Percentiles rank a stretch among this genome's conserved stretches.
Evolutionary conservation across 1,284 basidiomycete species (phyloP).

Genomic region (Malassezia caprae): DNA sequence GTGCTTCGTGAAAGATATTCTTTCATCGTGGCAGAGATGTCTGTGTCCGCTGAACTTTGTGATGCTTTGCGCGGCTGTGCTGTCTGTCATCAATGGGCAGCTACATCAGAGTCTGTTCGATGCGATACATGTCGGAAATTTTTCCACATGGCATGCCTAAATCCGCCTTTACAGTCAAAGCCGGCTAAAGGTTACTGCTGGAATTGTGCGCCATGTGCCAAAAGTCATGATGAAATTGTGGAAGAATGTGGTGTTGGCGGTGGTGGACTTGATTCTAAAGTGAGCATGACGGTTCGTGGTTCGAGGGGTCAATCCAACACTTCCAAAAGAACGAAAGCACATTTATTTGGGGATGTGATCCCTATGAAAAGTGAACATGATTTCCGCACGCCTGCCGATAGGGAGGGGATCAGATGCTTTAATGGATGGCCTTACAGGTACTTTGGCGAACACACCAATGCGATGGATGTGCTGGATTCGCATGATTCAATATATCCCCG

Average conservation of each 20-base stretch:
- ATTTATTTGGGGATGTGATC: slow-evolving; percentile 18
- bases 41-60: slow-evolving; percentile 78
- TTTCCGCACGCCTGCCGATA: slow-evolving; percentile 25
- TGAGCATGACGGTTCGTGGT: background rate
- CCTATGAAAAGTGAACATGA: slow-evolving; percentile 17
- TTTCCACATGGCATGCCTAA: slow-evolving; percentile 90
- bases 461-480: slow-evolving; percentile 58
- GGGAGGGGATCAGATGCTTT: slow-evolving; percentile 59
- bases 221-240: slow-evolving; percentile 56
- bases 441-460: slow-evolving; percentile 82
- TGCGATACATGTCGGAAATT: slow-evolving; percentile 87
- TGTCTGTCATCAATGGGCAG: slow-evolving; percentile 76
- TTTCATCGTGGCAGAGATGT: slow-evolving; percentile 86
- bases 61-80: slow-evolving; percentile 75
- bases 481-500: slow-evolving; percentile 91
- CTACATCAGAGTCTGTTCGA: slow-evolving; percentile 75
- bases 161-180: slow-evolving; percentile 84
- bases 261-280: slow-evolving; percentile 15
- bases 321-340: slow-evolving; percentile 17
- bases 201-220: slow-evolving; percentile 88
- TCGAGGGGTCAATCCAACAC: slow-evolving; percentile 3
- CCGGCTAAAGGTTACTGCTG: slow-evolving; percentile 94
- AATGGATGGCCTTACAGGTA: slow-evolving; percentile 94
- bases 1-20: slow-evolving; percentile 70
- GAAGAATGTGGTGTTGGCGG: slow-evolving; percentile 19